Evolutionary conservation across 192 early-diverging fungal genomes (phyloP).

Genomic region (Mortierella antarctica): DNA sequence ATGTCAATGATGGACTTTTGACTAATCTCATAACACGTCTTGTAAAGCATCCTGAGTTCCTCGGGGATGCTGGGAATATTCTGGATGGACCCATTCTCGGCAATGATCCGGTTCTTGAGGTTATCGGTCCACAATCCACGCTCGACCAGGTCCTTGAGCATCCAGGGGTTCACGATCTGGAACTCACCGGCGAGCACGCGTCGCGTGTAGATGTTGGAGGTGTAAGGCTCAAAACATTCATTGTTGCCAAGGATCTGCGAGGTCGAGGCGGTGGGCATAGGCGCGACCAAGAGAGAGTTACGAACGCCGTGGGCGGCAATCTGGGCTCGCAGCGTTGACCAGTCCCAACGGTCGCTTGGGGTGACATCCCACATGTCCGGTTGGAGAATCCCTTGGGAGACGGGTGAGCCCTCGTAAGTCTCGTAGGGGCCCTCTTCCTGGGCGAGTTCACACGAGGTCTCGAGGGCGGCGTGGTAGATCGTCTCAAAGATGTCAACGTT

Average conservation of each 20-base stretch:
- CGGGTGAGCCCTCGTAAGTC: conserved; percentile 90
- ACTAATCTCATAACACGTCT: conserved; percentile 97
- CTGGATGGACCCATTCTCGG: conserved; percentile 90
- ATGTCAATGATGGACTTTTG: conserved; percentile 91
- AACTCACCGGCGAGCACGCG: conserved; percentile 97
- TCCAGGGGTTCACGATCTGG: conserved; percentile 97
- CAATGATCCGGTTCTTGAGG: conserved; percentile 95
- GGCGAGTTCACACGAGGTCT: conserved; percentile 92
- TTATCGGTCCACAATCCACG: conserved; percentile 92
- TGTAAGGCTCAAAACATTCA: conserved; percentile 96
- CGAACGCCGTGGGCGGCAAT: conserved; percentile 88
- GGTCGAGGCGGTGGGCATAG: conserved; percentile 98
- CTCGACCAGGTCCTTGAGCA: conserved; percentile 95
- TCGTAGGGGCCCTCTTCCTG: conserved; percentile 82
- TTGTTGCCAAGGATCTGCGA: conserved; percentile 98
- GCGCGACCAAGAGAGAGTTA: conserved; percentile 94
- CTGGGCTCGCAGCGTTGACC: conserved; percentile 80
- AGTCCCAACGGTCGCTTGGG: conserved; percentile 90
- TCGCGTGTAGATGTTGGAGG: conserved; percentile 95
- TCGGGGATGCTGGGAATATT: conserved; percentile 80
- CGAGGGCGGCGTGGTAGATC: conserved; percentile 94
- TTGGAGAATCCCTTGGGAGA: conserved; percentile 91
- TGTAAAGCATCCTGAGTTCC: conserved; percentile 94
- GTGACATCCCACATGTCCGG: conserved; percentile 93
- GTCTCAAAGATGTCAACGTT: conserved; percentile 96